These are phyloP conservation scores for Geosmithia putterillii DNA, from an alignment of 2,329 filamentous ascomycete genomes.

Conservation along the genomic window DNA sequence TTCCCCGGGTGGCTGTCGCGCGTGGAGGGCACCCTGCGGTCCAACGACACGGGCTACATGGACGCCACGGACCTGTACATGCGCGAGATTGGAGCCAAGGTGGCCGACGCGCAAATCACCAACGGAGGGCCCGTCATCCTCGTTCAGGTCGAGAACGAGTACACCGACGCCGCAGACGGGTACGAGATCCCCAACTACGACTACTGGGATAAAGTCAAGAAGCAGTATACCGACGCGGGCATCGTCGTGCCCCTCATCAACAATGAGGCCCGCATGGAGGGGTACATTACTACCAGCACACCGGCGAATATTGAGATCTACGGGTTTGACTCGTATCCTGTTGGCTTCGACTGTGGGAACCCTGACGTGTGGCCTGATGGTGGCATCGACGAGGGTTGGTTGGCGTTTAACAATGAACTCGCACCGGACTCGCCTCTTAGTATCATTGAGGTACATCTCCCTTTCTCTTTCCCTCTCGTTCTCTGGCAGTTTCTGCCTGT, in stretches of 20 bases:
- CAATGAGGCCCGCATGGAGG: conserved; percentile 46
- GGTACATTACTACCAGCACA: conserved; percentile 2
- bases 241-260: conserved; percentile 64
- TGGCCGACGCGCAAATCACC: conserved; percentile 69
- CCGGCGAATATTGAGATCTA: conserved; percentile 19
- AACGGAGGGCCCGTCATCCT: conserved; percentile 72
- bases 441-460: conserved; percentile 38
- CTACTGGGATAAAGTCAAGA: conserved; percentile 60
- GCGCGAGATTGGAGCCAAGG: conserved; percentile 46
- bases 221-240: conserved; percentile 55
- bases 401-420: conserved; percentile 39
- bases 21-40: conserved; percentile 51
- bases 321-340: conserved; percentile 16
- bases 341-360: conserved; percentile 25
- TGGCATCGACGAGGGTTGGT: conserved; percentile 43
- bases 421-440: conserved; percentile 56
- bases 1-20: conserved; percentile 72
- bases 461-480: no score
- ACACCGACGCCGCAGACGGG: conserved; percentile 35
- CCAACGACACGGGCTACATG: conserved; percentile 47
- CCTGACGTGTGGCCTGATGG: conserved; percentile 18
- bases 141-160: conserved; percentile 75
- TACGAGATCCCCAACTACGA: conserved; percentile 49
- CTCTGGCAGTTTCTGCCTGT: no score
- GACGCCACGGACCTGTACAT: conserved; percentile 58